These are phyloP conservation scores for Colletotrichum sp. DNA, from an alignment of 2,329 filamentous ascomycete species.

Conservation along the genomic window DNA sequence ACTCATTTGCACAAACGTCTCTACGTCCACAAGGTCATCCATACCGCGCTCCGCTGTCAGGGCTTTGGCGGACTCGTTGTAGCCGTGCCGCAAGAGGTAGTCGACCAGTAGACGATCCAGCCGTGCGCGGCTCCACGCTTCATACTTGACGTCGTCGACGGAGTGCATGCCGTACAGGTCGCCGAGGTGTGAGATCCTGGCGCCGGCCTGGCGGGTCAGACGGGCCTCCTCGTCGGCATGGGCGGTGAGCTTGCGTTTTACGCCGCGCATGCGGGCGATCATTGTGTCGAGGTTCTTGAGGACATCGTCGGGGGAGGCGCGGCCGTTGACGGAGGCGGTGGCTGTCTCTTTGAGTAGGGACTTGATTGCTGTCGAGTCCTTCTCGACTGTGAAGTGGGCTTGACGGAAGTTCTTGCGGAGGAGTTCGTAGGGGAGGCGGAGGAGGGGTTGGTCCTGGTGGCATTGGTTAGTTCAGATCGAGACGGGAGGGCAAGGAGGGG, in stretches of 20 bases:
- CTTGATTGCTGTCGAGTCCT: conserved; percentile 68
- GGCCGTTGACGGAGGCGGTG: conserved; percentile 69
- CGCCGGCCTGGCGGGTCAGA: conserved; percentile 76
- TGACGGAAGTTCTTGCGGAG: conserved; percentile 93
- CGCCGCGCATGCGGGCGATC: conserved; percentile 80
- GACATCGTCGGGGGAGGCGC: conserved; percentile 71
- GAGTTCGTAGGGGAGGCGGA: conserved; percentile 91
- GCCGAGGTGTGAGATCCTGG: conserved; percentile 80
- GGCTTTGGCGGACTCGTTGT: conserved; percentile 75
- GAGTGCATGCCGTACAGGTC: conserved; percentile 81
- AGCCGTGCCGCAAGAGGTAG: conserved; percentile 86
- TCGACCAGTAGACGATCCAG: conserved; percentile 90
- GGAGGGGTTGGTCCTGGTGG: conserved; percentile 85
- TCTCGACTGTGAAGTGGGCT: conserved; percentile 78
- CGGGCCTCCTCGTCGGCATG: conserved; percentile 81
- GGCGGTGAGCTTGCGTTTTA: conserved; percentile 84
- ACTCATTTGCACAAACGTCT: conserved; percentile 85
- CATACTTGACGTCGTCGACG: conserved; percentile 91
- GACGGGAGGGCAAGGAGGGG: background rate
- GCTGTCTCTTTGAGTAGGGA: conserved; percentile 67
- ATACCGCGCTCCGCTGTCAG: conserved; percentile 80
- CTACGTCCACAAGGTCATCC: conserved; percentile 82
- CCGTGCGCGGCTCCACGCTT: conserved; percentile 82
- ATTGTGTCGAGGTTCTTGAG: conserved; percentile 83
- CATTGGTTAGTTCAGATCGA: background rate